Conservation (phyloP, 331 rosid genomes). For the Phaseolus coccineus region DNA sequence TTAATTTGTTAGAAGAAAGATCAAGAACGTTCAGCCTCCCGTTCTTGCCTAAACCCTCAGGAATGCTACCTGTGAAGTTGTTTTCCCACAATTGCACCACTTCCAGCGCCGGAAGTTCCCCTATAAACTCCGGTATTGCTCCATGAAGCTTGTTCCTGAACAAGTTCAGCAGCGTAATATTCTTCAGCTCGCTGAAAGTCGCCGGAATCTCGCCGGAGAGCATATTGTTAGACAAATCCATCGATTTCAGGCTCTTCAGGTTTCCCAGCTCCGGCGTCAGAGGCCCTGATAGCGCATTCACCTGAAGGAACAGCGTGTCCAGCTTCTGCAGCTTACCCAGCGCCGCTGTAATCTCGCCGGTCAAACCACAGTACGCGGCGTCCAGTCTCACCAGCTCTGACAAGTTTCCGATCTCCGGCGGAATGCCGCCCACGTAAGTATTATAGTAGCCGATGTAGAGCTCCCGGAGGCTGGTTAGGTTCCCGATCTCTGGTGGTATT, state of each 20-base stretch:
- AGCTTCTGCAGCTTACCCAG: constrained; percentile 80
- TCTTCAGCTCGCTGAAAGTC: constrained; percentile 68
- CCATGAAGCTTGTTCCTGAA: constrained; percentile 92
- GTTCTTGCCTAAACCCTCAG: constrained; percentile 76
- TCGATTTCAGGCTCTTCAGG: constrained; percentile 70
- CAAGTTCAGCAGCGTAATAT: constrained; percentile 73
- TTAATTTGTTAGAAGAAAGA: constrained; percentile 86
- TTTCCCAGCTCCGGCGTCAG: constrained; percentile 72
- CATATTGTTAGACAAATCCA: constrained; percentile 90
- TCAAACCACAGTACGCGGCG: constrained; percentile 73
- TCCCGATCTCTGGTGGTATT: constrained; percentile 82
- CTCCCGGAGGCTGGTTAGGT: constrained; percentile 68
- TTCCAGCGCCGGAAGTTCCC: constrained; percentile 77
- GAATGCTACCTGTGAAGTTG: constrained; percentile 87
- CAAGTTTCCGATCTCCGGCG: constrained; percentile 82
- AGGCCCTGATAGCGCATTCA: constrained; percentile 78
- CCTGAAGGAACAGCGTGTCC: constrained; percentile 82
- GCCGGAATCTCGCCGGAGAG: constrained; percentile 81
- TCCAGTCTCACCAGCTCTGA: constrained; percentile 76
- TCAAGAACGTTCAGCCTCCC: constrained; percentile 69
- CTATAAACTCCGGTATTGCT: constrained; percentile 85
- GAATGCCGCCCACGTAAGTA: constrained; percentile 68
- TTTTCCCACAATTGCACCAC: constrained; percentile 93
- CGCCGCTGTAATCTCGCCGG: constrained; percentile 84
- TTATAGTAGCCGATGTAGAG: constrained; percentile 89